Evolutionary conservation across 345 rosid species (phyloP), one percentile per base, ranked within the genome.

Genomic region (Brassica cretica): DNA sequence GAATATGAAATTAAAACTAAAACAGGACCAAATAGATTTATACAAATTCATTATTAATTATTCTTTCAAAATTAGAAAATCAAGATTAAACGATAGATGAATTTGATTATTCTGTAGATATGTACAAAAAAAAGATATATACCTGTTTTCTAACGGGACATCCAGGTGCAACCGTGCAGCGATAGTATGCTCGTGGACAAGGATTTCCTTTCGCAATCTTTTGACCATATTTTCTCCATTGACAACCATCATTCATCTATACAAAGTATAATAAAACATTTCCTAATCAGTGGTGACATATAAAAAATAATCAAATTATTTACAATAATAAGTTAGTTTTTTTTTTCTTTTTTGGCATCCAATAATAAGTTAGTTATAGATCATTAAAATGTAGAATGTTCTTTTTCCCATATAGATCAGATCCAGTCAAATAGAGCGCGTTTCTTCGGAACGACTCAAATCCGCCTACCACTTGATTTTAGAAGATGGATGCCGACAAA

Each of bases 151-250:
- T 84, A 12, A 93, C 98, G 0, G 98, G 97, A 70, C 98, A 93
- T 9, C 86, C 87, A 32, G 91, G 80, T 59, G 91, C 87, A 76
- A 91, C 87, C 0, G 98, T 93, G 84, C 97, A 93, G 15, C 96
- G 96, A 75, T 90, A 93, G 60, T 93, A 93, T 29, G 96, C 98
- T 75, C 96, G 86, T 8, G 98, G 98, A 72, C 98, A 91, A 35
- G 98, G 97, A 63, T 91, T 93, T 56, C 94, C 97, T 84, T 93
- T 93, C 0, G 97, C 80, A 53, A 90, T 88, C 77, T 93, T 93
- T 78, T 93, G 97, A 29, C 98, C 98, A 74, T 93, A 93, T 87
- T 93, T 93, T 80, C 97, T 89, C 98, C 98, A 93, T 76, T 93
- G 98, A 70, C 98, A 91, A 44, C 98, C 98, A 84, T 93, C 98